Conservation (phyloP, 495 filamentous ascomycete genomes). For the Xylaria telfairii region DNA sequence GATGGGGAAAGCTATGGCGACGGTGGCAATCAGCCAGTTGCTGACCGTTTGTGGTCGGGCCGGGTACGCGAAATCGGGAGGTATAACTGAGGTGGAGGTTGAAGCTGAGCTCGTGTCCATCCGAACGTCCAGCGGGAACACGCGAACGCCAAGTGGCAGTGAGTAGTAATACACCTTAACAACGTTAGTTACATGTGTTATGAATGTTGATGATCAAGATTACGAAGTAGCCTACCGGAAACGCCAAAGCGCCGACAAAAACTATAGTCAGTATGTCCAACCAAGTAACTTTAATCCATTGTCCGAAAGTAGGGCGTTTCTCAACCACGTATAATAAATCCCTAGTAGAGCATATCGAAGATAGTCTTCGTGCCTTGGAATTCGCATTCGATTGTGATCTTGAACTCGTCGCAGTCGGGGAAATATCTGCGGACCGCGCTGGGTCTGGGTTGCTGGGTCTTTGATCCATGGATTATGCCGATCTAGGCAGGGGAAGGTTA, state of each 20-base stretch:
- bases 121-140: conserved; percentile 20
- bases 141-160: conserved; percentile 1
- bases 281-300: conserved; percentile 53
- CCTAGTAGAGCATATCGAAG: conserved; percentile 9
- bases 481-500: neutral
- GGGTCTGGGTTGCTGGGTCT: neutral
- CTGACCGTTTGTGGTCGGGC: conserved; percentile 54
- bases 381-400: neutral
- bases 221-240: conserved; percentile 44
- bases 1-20: conserved; percentile 49
- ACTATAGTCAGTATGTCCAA: conserved; percentile 56
- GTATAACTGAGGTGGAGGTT: conserved; percentile 42
- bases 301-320: conserved; percentile 48
- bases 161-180: conserved; percentile 19
- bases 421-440: neutral
- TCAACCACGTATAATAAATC: conserved; percentile 39
- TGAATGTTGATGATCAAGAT: neutral
- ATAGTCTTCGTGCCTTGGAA: neutral
- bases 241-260: conserved; percentile 49
- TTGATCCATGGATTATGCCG: conserved; percentile 6
- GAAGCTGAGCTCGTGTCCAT: neutral
- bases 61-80: conserved; percentile 57
- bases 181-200: neutral
- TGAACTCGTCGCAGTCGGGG: neutral
- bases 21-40: conserved; percentile 50